phyloP scores from a whole-genome alignment of 148 eudicot genomes.

The Talinum fruticosum region DNA sequence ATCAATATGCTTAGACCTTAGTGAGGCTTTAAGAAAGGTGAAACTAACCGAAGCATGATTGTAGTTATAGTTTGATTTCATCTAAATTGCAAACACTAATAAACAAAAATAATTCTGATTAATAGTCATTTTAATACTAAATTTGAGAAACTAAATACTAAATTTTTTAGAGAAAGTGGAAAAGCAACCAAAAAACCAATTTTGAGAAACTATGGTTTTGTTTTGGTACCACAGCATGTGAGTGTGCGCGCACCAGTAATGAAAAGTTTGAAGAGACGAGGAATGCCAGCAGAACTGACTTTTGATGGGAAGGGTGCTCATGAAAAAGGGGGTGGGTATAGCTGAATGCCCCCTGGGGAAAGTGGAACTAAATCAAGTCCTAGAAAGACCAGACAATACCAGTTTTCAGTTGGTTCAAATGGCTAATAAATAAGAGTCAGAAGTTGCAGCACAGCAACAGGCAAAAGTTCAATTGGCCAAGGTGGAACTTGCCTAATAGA shows the following conservation, averaged over 20 bases:
- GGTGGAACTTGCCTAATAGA: background rate
- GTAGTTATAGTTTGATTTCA: background rate
- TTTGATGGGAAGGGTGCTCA: background rate
- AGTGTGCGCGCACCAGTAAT: too few relatives aligned
- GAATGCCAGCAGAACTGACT: background rate
- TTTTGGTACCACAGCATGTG: background rate
- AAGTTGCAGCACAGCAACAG: background rate
- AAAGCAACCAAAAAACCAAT: too few relatives aligned
- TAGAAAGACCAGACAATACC: background rate
- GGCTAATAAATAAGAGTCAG: background rate
- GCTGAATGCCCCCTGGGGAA: background rate
- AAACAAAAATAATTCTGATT: background rate
- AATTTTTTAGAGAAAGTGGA: too few relatives aligned
- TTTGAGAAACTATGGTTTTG: background rate
- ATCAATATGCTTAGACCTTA: background rate
- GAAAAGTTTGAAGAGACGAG: background rate
- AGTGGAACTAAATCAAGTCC: background rate
- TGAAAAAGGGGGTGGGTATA: background rate
- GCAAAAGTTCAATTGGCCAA: background rate
- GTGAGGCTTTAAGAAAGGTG: background rate
- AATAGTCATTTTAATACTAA: background rate
- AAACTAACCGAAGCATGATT: background rate
- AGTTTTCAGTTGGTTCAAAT: background rate
- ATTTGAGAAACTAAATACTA: background rate
- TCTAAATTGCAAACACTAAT: background rate